A percentile compares a stretch with the other conserved stretches of the same genome.
phyloP scores from a whole-genome alignment of 371 early-diverging fungal genomes.

The Mucor indicus region DNA sequence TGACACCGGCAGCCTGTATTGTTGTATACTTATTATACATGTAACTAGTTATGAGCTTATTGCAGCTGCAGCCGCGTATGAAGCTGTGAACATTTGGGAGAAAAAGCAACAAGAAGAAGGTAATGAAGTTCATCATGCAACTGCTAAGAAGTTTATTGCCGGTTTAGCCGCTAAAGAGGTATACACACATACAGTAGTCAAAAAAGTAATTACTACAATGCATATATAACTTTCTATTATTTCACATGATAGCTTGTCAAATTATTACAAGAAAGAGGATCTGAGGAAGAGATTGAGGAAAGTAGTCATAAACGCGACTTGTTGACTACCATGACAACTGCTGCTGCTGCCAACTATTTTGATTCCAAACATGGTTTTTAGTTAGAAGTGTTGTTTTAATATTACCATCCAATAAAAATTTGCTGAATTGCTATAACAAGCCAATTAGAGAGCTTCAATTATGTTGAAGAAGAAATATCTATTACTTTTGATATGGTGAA shows the following conservation, averaged over 20 bases:
- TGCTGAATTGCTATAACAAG: too few species aligned
- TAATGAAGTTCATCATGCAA: slow-evolving; percentile 27
- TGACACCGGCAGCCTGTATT: too few species aligned
- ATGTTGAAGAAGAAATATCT: too few species aligned
- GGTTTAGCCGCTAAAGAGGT: slow-evolving; percentile 44
- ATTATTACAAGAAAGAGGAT: slow-evolving; percentile 25
- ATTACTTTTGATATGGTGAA: too few species aligned
- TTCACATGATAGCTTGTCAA: slow-evolving; percentile 27
- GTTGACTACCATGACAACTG: slow-evolving; percentile 32
- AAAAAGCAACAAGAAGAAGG: slow-evolving; percentile 28
- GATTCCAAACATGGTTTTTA: slow-evolving; percentile 32
- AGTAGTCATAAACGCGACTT: slow-evolving; percentile 22
- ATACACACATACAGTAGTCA: not conserved
- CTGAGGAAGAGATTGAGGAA: slow-evolving; percentile 18
- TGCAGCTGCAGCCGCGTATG: slow-evolving; percentile 54
- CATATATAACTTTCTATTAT: not conserved
- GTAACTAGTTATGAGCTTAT: slow-evolving; percentile 44
- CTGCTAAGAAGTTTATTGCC: slow-evolving; percentile 48
- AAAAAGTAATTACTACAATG: too few species aligned
- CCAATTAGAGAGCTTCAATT: too few species aligned
- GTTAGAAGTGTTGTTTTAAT: too few species aligned
- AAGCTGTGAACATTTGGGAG: slow-evolving; percentile 47
- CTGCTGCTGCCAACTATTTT: slow-evolving; percentile 35
- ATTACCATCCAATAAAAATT: too few species aligned
- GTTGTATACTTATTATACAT: not conserved